Base-by-base conservation (phyloP, 768 basidiomycete species). In the Rhodotorula babjevae region DNA sequence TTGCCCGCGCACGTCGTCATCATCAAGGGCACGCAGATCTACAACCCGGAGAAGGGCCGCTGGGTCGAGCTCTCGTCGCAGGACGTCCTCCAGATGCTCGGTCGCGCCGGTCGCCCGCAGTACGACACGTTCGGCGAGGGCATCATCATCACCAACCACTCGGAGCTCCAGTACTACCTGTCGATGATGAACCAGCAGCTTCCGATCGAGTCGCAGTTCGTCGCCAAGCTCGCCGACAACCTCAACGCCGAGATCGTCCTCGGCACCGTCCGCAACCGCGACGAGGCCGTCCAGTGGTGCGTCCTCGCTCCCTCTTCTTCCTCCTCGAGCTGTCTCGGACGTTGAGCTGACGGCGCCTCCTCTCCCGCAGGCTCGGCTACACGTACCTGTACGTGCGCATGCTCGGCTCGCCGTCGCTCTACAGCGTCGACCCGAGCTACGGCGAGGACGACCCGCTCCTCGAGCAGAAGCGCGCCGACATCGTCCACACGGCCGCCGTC, bases 11-110 rank as follows among this genome's bases (percentile, higher is more conserved):
- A 98, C 75, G 90, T 92, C 15, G 95, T 97, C 82, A 93, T 98
- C 83, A 97, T 99, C 85, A 99, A 98, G 81, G 96, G 96, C n/a
- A 98, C 96, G 0, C 94, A 98, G 82, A 94, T 98, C 72, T 99
- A 98, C 82, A 97, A 96, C 81, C 96, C 96, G 0, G 94, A 96
- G 82, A 96, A 98, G 82, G 96, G 96, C 29, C 88, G 91, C 9
- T 99, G 96, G 96, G 90, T 91, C 9, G 96, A 98, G 80, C 83
- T 98, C 12, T 94, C 92, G 2, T 88, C 89, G 1, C 96, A 98
- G 81, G 96, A 98, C 79, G 93, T 98, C 1, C 83, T 99, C 10
- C 96, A 99, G 82, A 98, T 99, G 96, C 88, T 98, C 6, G 96
- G 96, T 61, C 89, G 94, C 77, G 96, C 96, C 6, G 96, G 96